A percentile compares a stretch with the other conserved stretches of the same genome.
Conservation (phyloP, 2,329 filamentous ascomycete genomes). For the Fusarium bulbicola region DNA sequence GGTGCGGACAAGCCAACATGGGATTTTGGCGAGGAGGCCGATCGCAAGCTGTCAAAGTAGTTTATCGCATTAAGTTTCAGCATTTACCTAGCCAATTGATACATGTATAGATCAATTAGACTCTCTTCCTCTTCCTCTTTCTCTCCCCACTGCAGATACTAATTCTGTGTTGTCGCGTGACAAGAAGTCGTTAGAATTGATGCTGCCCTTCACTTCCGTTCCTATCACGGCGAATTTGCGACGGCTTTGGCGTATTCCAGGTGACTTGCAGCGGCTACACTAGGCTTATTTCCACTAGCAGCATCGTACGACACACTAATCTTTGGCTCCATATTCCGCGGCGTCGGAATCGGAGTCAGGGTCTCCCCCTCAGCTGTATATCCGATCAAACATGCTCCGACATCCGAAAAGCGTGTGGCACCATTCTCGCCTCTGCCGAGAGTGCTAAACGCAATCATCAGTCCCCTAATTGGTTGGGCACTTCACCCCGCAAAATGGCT, state of each 20-base stretch:
- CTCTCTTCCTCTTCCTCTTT: background rate
- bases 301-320: background rate
- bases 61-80: background rate
- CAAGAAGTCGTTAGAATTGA: background rate
- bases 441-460: slow-evolving; percentile 22
- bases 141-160: too few relatives aligned
- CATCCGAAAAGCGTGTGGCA: slow-evolving; percentile 15
- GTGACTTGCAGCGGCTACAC: background rate
- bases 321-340: background rate
- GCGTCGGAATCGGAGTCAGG: slow-evolving; percentile 27
- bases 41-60: slow-evolving; percentile 12
- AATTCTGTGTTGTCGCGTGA: background rate
- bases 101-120: background rate
- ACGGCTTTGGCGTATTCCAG: background rate
- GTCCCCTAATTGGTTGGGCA: slow-evolving; percentile 2
- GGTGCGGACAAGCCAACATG: slow-evolving; percentile 68
- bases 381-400: slow-evolving; percentile 20
- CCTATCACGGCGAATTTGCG: background rate
- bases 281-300: background rate
- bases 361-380: background rate
- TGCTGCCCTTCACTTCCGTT: background rate
- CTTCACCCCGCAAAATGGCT: slow-evolving; percentile 18
- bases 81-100: background rate
- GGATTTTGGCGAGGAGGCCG: slow-evolving; percentile 50
- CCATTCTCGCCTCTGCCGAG: slow-evolving; percentile 9